Evolutionary conservation across 2,329 filamentous ascomycete genomes (phyloP).

Genomic region (Colletotrichum lindemuthianum): DNA sequence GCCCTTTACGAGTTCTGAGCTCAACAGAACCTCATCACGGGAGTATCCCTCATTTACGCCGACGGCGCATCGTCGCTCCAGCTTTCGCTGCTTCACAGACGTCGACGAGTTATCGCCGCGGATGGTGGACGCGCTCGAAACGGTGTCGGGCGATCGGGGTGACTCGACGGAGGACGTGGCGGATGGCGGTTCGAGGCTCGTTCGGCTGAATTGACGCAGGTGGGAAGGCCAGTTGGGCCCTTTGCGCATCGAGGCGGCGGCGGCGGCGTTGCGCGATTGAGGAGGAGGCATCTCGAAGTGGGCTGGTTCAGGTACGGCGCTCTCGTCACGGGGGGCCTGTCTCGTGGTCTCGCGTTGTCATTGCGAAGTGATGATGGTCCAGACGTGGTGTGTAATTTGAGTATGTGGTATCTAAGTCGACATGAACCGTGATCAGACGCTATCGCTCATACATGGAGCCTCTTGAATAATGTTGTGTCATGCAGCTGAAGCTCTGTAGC

Average conservation of each 20-base stretch:
- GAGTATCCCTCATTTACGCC: slow-evolving; percentile 79
- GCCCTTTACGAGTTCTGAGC: slow-evolving; percentile 74
- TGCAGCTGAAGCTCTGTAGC: slow-evolving; percentile 22
- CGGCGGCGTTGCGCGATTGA: slow-evolving; percentile 52
- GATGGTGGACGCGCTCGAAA: slow-evolving; percentile 61
- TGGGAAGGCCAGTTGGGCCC: slow-evolving; percentile 61
- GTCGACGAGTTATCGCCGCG: slow-evolving; percentile 45
- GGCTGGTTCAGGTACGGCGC: slow-evolving; percentile 22
- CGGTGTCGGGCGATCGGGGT: slow-evolving; percentile 58
- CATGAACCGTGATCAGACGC: neutral
- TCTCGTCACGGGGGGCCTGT: slow-evolving; percentile 29
- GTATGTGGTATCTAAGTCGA: neutral
- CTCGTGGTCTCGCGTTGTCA: slow-evolving; percentile 22
- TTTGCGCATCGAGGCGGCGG: slow-evolving; percentile 55
- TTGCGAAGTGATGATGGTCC: slow-evolving; percentile 10
- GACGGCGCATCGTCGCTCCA: slow-evolving; percentile 62
- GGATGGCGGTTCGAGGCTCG: slow-evolving; percentile 55
- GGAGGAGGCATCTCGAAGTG: slow-evolving; percentile 39
- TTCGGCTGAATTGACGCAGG: slow-evolving; percentile 62
- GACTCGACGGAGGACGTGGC: slow-evolving; percentile 47
- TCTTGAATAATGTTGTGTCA: slow-evolving; percentile 7
- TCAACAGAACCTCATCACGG: slow-evolving; percentile 82
- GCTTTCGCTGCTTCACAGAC: slow-evolving; percentile 42
- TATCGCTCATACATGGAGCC: slow-evolving; percentile 6
- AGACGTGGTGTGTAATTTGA: neutral